Evolutionary conservation across 768 basidiomycete species (phyloP).

Genomic region (Mycena galopus): DNA sequence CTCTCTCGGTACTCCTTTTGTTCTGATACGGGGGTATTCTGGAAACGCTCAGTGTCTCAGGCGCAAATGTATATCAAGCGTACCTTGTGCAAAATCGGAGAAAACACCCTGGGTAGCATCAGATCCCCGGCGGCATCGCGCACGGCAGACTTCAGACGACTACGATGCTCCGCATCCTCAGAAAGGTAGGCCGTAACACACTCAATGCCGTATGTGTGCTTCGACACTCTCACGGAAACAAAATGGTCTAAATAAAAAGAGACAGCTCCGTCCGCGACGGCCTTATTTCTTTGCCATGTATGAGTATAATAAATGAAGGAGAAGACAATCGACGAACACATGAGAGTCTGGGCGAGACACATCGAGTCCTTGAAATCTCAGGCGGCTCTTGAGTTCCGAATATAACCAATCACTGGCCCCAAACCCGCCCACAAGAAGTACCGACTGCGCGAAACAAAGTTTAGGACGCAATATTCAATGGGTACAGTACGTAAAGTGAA

Average conservation of each 20-base stretch:
- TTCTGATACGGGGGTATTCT: conserved; percentile 54
- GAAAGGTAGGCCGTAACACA: conserved; percentile 3
- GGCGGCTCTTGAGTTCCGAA: conserved; percentile 52
- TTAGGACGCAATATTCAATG: not conserved
- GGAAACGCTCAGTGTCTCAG: conserved; percentile 45
- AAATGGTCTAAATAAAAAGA: conserved; percentile 28
- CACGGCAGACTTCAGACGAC: conserved; percentile 2
- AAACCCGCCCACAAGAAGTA: conserved; percentile 70
- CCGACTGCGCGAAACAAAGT: conserved; percentile 49
- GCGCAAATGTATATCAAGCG: no score
- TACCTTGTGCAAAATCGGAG: conserved; percentile 44
- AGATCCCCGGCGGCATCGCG: conserved; percentile 23
- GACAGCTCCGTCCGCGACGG: conserved; percentile 30
- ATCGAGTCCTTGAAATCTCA: conserved; percentile 54
- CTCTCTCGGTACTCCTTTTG: conserved; percentile 40
- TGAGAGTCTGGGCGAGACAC: conserved; percentile 66
- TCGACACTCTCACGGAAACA: conserved; percentile 27
- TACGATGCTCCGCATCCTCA: conserved; percentile 31
- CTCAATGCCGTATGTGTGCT: conserved; percentile 23
- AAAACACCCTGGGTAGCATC: conserved; percentile 39
- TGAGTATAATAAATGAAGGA: not conserved
- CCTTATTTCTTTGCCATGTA: conserved; percentile 22
- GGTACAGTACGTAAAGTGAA: not conserved
- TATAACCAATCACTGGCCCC: conserved; percentile 70
- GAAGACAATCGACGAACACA: conserved; percentile 54